Evolutionary conservation across 1,284 basidiomycete species (phyloP).

Genomic region (Porphyrellus sp.): DNA sequence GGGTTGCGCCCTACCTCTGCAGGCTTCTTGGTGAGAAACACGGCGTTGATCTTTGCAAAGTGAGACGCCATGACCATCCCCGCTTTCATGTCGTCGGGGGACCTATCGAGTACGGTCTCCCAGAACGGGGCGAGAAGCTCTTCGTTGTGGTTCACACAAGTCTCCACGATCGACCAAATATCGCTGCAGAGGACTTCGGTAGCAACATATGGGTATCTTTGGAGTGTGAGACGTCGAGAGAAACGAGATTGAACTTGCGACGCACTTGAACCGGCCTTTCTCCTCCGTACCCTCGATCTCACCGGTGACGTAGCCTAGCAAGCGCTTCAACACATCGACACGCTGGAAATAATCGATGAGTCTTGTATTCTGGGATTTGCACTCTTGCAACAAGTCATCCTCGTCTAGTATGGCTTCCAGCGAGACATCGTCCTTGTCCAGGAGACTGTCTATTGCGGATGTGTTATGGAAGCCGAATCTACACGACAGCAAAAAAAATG

Average conservation of each 20-base stretch:
- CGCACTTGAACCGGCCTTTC: constrained; percentile 71
- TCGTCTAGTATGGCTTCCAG: constrained; percentile 93
- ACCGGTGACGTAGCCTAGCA: constrained; percentile 83
- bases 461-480: constrained; percentile 87
- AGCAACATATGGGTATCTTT: constrained; percentile 89
- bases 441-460: constrained; percentile 76
- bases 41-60: constrained; percentile 86
- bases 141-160: constrained; percentile 72
- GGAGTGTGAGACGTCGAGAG: constrained; percentile 5
- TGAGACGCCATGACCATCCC: constrained; percentile 76
- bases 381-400: constrained; percentile 91
- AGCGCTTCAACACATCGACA: constrained; percentile 73
- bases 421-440: constrained; percentile 80
- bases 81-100: constrained; percentile 75
- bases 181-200: constrained; percentile 96
- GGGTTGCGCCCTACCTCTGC: constrained; percentile 64
- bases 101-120: constrained; percentile 83
- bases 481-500: constrained; percentile 9
- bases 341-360: constrained; percentile 84
- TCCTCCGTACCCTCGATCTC: constrained; percentile 76
- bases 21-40: constrained; percentile 85
- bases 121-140: constrained; percentile 84
- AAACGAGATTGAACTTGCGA: constrained; percentile 12
- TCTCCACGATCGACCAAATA: constrained; percentile 92
- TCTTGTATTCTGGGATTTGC: constrained; percentile 90